phyloP scores from a whole-genome alignment of 2,329 filamentous ascomycete species.

The Basipetospora chlamydospora region DNA sequence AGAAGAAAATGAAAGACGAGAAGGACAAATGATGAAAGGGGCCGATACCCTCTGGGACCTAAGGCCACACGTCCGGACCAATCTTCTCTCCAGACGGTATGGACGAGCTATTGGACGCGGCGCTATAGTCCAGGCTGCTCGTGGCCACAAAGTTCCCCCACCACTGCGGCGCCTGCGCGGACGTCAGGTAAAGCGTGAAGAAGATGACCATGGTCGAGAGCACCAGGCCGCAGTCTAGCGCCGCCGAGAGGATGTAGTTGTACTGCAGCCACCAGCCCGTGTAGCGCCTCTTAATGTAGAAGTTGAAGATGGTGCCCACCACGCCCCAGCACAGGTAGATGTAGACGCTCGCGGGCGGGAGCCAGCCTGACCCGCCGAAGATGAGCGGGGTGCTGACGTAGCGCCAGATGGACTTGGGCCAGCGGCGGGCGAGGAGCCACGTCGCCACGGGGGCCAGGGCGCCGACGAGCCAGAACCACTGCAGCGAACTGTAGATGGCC shows the following conservation, averaged over 20 bases:
- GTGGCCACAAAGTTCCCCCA: slow-evolving; percentile 40
- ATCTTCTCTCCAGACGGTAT: slow-evolving; percentile 31
- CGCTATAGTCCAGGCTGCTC: slow-evolving; percentile 30
- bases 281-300: slow-evolving; percentile 47
- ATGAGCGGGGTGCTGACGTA: slow-evolving; percentile 56
- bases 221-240: slow-evolving; percentile 53
- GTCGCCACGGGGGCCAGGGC: slow-evolving; percentile 47
- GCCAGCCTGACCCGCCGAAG: slow-evolving; percentile 46
- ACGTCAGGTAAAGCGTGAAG: slow-evolving; percentile 49
- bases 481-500: slow-evolving; percentile 47
- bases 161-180: slow-evolving; percentile 41
- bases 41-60: background rate
- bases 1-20: background rate
- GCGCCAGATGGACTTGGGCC: slow-evolving; percentile 44
- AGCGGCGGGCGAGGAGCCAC: slow-evolving; percentile 46
- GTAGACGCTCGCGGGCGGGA: slow-evolving; percentile 56
- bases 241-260: slow-evolving; percentile 62
- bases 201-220: slow-evolving; percentile 56
- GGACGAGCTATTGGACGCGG: slow-evolving; percentile 26
- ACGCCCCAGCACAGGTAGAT: slow-evolving; percentile 59
- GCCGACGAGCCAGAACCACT: slow-evolving; percentile 60
- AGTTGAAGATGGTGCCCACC: slow-evolving; percentile 56
- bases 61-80: slow-evolving; percentile 32
- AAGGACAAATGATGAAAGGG: background rate
- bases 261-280: slow-evolving; percentile 65